Base-by-base conservation (phyloP, 78 protist genomes). In the Dictyostelium citrinum region DNA sequence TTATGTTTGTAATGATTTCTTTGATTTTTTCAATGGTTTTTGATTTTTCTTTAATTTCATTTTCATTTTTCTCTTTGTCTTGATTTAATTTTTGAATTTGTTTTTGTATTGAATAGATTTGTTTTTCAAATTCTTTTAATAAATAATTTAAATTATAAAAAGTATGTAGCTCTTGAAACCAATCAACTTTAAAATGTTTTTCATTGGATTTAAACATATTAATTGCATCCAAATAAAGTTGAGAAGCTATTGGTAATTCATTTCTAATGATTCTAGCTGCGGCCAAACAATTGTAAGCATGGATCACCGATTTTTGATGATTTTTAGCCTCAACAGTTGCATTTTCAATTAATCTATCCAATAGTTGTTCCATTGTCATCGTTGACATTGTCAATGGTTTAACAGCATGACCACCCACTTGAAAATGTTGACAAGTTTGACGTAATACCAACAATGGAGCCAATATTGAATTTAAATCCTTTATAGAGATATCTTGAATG, bases 401-500 rank as follows among this genome's bases (percentile, higher is more conserved):
- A 5, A 67, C 80, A 29, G 77, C 81, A 12, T 78, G 68, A 33
- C 75, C 37, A 12, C 91, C 91, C 5, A 93, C 90, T 45, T 93
- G 96, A 20, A 86, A 84, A 82, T 93, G 96, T 71, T 86, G 91
- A 43, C 93, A 93, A 12, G 78, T 82, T 31, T 93, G 92, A 61
- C 96, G 72, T 33, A 93, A 72, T 1, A 72, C 35, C 17, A 93
- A 45, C 2, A 93, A 41, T 20, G 96, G 93, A 14, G 37, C 55
- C 64, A 93, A 37, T 6, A 84, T 49, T 78, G 72, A 85, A 6
- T 51, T 11, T 16, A 86, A 64, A 11, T 93, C 86, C 2, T 14
- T 12, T 0, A 49, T 27, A 4, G 76, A 27, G 8, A 86, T 68
- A 29, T 93, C 91, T 5, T 22, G 27, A 11, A 83, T 37, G 9